These are phyloP conservation scores for Ziziphus jujuba DNA, from an alignment of 306 rosid species.

Conservation along the genomic window DNA sequence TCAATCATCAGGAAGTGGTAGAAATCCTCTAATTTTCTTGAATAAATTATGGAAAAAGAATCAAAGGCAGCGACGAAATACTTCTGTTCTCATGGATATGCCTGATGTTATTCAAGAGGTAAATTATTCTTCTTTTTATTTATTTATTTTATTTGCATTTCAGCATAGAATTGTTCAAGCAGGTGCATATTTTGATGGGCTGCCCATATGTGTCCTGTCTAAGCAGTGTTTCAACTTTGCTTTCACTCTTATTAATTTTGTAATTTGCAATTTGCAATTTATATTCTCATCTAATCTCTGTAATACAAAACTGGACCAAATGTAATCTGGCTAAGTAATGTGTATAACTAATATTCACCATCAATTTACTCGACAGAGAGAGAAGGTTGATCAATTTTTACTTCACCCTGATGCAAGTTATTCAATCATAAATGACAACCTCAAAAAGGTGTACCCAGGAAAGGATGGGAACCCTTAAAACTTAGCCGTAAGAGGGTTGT, in stretches of 20 bases:
- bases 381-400: constrained; percentile 74
- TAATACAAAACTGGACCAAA: too few relatives aligned
- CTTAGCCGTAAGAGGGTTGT: constrained; percentile 77
- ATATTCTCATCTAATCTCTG: too few relatives aligned
- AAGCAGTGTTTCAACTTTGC: too few relatives aligned
- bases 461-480: constrained; percentile 86
- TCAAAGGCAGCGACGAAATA: constrained; percentile 57
- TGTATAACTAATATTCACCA: neutral
- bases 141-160: too few relatives aligned
- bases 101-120: constrained; percentile 84
- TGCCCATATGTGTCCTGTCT: too few relatives aligned
- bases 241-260: too few relatives aligned
- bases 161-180: too few relatives aligned
- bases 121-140: constrained; percentile 11
- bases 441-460: constrained; percentile 75
- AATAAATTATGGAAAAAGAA: constrained; percentile 43
- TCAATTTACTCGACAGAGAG: constrained; percentile 43
- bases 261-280: too few relatives aligned
- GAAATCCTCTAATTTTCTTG: constrained; percentile 55
- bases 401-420: constrained; percentile 49
- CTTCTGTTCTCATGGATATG: constrained; percentile 67
- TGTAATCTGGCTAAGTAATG: too few relatives aligned
- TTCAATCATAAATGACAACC: constrained; percentile 66
- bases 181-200: too few relatives aligned
- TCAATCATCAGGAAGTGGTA: constrained; percentile 58